Evolutionary conservation across 2,329 filamentous ascomycete species (phyloP).

Genomic region (Penicillium sclerotigenum): DNA sequence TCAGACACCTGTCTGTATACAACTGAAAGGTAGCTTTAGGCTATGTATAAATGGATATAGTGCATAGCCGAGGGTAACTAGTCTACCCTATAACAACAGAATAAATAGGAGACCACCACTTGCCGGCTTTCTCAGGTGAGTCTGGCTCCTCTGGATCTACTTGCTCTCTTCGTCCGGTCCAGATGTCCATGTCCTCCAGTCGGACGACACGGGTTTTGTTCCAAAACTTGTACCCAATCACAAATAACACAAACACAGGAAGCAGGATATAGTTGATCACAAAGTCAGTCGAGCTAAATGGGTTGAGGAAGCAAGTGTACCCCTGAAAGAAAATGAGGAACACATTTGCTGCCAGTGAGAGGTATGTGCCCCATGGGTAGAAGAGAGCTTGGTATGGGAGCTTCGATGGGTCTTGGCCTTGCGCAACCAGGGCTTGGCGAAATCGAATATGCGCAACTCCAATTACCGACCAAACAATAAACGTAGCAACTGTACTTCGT

Average conservation of each 20-base stretch:
- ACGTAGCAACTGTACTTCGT: slow-evolving; percentile 32
- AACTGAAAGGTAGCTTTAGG: background rate
- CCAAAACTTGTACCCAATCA: slow-evolving; percentile 47
- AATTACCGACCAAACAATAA: slow-evolving; percentile 43
- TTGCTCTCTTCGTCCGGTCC: slow-evolving; percentile 34
- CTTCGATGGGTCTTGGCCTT: slow-evolving; percentile 37
- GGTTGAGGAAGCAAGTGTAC: slow-evolving; percentile 52
- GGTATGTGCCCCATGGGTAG: slow-evolving; percentile 53
- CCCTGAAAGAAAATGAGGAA: slow-evolving; percentile 53
- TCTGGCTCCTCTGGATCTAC: slow-evolving; percentile 12
- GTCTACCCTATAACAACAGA: slow-evolving; percentile 26
- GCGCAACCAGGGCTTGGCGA: slow-evolving; percentile 36
- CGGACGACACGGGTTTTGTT: slow-evolving; percentile 38
- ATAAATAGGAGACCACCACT: slow-evolving; percentile 20
- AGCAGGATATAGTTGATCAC: slow-evolving; percentile 56
- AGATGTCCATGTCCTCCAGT: slow-evolving; percentile 41
- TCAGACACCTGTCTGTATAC: background rate
- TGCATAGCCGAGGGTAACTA: background rate
- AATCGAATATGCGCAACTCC: slow-evolving; percentile 44
- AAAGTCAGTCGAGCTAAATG: slow-evolving; percentile 51
- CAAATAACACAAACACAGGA: slow-evolving; percentile 49
- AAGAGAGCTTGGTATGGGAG: slow-evolving; percentile 50
- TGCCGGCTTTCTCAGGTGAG: background rate
- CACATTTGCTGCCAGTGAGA: slow-evolving; percentile 47
- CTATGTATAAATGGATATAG: background rate